Percentiles rank a stretch among this genome's conserved stretches.
phyloP scores from a whole-genome alignment of 2,329 filamentous ascomycete genomes.

The Sporothrix mexicana region DNA sequence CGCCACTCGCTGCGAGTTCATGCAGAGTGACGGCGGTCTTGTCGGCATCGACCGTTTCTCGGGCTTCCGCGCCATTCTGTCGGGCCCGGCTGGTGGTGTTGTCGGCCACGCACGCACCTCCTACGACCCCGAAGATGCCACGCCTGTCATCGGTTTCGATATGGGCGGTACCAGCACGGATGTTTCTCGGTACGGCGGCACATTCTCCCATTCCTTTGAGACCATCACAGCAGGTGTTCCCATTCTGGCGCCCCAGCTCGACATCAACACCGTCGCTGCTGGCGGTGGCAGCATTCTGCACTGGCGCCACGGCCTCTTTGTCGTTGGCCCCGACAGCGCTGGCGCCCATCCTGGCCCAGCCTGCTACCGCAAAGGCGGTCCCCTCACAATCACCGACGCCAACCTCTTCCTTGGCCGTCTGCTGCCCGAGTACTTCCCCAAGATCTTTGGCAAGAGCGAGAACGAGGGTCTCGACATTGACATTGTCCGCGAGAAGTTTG shows the following conservation, averaged over 20 bases:
- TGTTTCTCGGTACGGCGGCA: conserved; percentile 47
- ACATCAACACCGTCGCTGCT: conserved; percentile 93
- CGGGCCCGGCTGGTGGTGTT: conserved; percentile 73
- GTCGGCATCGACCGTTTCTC: conserved; percentile 43
- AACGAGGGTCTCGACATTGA: conserved; percentile 78
- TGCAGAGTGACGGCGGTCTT: conserved; percentile 66
- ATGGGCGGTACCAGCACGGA: conserved; percentile 34
- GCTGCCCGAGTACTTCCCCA: conserved; percentile 66
- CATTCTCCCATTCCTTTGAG: conserved; percentile 72
- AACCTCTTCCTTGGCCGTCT: conserved; percentile 67
- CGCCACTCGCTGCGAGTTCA: conserved; percentile 70
- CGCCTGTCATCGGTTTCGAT: conserved; percentile 74
- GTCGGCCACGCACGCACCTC: conserved; percentile 75
- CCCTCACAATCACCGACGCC: conserved; percentile 61
- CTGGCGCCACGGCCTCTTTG: conserved; percentile 83
- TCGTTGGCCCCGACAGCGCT: conserved; percentile 84
- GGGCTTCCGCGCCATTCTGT: conserved; percentile 64
- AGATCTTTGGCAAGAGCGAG: conserved; percentile 71
- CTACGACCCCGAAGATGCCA: conserved; percentile 69
- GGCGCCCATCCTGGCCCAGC: conserved; percentile 70
- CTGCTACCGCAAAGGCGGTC: conserved; percentile 66
- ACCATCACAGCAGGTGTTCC: conserved; percentile 78
- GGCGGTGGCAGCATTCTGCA: conserved; percentile 68
- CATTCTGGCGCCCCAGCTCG: conserved; percentile 86
- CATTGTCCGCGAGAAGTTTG: conserved; percentile 74